Percentiles rank a stretch among this genome's conserved stretches.
Evolutionary conservation across 805 yeast genomes (phyloP).

Genomic region (Nematodospora valgi): DNA sequence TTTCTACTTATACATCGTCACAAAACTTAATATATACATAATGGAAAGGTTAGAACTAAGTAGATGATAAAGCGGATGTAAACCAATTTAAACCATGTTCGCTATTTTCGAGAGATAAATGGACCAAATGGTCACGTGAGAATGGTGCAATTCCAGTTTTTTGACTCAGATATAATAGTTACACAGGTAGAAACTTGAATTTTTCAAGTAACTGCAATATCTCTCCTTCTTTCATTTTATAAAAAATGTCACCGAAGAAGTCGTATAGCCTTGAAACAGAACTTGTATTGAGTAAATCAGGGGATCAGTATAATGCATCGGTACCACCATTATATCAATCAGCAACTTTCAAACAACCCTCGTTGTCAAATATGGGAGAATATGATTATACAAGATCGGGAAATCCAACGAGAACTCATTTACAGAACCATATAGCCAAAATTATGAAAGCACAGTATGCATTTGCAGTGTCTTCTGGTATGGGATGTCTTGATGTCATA

Average conservation of each 20-base stretch:
- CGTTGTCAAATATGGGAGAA: conserved; percentile 68
- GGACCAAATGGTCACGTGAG: no score
- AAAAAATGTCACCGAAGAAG: conserved; percentile 20
- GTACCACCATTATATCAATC: conserved; percentile 88
- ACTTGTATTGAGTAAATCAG: conserved; percentile 55
- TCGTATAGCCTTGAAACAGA: conserved; percentile 64
- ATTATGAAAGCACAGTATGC: conserved; percentile 76
- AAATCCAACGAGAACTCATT: conserved; percentile 82
- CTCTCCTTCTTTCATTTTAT: not conserved
- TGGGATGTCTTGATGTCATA: conserved; percentile 89
- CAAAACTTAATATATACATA: no score
- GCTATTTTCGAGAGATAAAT: no score
- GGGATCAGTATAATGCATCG: conserved; percentile 74
- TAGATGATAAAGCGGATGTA: no score
- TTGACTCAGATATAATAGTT: no score
- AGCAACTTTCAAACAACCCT: conserved; percentile 87
- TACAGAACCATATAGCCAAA: conserved; percentile 74
- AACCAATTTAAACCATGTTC: no score
- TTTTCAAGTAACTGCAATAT: no score
- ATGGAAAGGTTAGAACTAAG: no score
- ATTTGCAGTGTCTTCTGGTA: conserved; percentile 84
- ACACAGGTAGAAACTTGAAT: no score
- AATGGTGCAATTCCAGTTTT: no score
- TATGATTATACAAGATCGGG: conserved; percentile 84
- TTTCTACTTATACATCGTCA: no score